Base-by-base conservation (phyloP, 2,329 filamentous ascomycete genomes). In the Aspergillus sp. region DNA sequence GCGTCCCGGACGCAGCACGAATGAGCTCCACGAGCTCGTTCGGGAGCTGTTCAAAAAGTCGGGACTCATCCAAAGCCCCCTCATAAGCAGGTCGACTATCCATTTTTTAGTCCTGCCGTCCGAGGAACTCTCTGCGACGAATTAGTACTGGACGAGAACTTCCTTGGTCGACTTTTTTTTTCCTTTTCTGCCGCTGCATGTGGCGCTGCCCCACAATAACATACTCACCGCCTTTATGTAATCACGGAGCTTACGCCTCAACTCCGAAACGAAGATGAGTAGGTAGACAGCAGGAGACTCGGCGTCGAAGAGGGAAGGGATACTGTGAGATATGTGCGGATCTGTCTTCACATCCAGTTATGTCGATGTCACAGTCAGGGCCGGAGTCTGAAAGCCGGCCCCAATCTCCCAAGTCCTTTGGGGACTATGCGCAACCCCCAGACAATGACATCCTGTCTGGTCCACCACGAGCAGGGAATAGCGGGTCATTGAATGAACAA, bases 1-100 rank as follows among this genome's bases (percentile, higher is more conserved):
- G 76, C 55, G 77, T 75, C 61, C 82, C 77, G 49, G 76, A 75
- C 60, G 80, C 75, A 60, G 80, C 72, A 63, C 76, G 77, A 64
- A 93, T 79, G 55, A 84, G 73, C 59, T 80, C 74, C 54, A 83
- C 71, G 63, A 93, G 73, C 71, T 89, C 86, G 55, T 74, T 69
- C 36, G 88, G 86, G 56, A 94, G 67, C 57, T 82, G 72, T 52
- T 74, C 67, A 56, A 84, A 66, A 50, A 75, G 49, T 43, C 63
- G 56, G 44, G 64, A 61, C 52, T 83, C 76, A 57, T 70, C 67
- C 46, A 83, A 69, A 63, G 81, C 71, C 70, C 74, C 75, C 69
- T 73, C 56, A 52, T 61, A 60, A 56, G 58, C 56, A 67, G 64
- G 61, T 62, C 60, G 57, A 54, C 54, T 57, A 52, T 67, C 56